Percentiles rank a stretch among this genome's conserved stretches.
phyloP scores from a whole-genome alignment of 2,329 filamentous ascomycete genomes.

The Neofusicoccum sp. region DNA sequence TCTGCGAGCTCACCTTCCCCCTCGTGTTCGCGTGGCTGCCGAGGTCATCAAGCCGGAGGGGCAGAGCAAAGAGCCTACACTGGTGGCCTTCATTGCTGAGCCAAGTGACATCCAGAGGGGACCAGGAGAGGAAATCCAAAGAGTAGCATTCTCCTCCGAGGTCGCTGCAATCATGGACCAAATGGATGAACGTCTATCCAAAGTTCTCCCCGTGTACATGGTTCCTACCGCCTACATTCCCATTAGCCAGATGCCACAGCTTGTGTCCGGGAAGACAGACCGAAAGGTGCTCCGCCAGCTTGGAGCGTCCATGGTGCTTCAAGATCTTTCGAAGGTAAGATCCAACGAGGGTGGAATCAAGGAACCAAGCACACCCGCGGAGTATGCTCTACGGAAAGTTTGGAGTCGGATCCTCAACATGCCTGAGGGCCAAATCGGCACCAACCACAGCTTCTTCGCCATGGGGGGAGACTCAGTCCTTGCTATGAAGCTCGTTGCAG shows the following conservation, averaged over 20 bases:
- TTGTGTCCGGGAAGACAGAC: slow-evolving; percentile 45
- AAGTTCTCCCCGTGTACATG: slow-evolving; percentile 35
- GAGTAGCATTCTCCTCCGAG: slow-evolving; percentile 42
- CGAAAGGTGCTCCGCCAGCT: slow-evolving; percentile 24
- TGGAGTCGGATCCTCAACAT: slow-evolving; percentile 19
- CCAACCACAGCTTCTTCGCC: slow-evolving; percentile 60
- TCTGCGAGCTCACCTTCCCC: slow-evolving; percentile 63
- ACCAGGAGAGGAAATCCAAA: slow-evolving; percentile 17
- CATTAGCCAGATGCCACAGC: slow-evolving; percentile 42
- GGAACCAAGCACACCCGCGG: not conserved
- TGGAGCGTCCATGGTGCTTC: slow-evolving; percentile 21
- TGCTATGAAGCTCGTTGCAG: slow-evolving; percentile 61
- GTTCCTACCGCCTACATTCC: slow-evolving; percentile 45
- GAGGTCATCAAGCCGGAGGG: slow-evolving; percentile 45
- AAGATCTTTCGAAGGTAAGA: slow-evolving; percentile 16
- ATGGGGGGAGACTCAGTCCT: slow-evolving; percentile 60
- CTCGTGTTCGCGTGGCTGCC: slow-evolving; percentile 51
- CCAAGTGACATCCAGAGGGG: slow-evolving; percentile 51
- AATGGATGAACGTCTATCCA: slow-evolving; percentile 42
- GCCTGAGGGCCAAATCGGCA: slow-evolving; percentile 42
- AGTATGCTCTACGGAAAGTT: not conserved
- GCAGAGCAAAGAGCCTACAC: slow-evolving; percentile 33
- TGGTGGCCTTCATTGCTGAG: slow-evolving; percentile 50
- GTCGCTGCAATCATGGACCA: slow-evolving; percentile 63
- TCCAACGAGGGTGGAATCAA: not conserved